Evolutionary conservation across 805 yeast species (phyloP).

Genomic region (Starmerella lactis-condensi): DNA sequence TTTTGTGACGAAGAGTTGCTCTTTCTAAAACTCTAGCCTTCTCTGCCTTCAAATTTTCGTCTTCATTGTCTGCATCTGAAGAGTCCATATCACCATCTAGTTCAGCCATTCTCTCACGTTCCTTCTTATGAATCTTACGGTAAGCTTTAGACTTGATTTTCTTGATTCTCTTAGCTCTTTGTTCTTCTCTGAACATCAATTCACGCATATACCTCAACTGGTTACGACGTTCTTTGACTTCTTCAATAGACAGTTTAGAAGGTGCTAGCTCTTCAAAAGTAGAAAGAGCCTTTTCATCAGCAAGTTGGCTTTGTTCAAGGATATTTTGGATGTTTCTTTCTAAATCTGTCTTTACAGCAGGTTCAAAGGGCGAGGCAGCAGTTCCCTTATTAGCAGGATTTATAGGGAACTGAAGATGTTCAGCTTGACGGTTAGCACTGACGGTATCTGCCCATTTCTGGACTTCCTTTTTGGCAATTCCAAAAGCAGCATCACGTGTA

Average conservation of each 20-base stretch:
- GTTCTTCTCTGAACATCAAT: slow-evolving; percentile 87
- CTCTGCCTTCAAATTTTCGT: slow-evolving; percentile 43
- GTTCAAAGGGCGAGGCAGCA: slow-evolving; percentile 37
- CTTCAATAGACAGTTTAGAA: slow-evolving; percentile 65
- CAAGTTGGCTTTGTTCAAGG: slow-evolving; percentile 44
- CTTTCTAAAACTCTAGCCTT: slow-evolving; percentile 72
- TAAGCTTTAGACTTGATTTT: slow-evolving; percentile 86
- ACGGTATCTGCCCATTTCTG: slow-evolving; percentile 78
- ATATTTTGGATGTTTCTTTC: slow-evolving; percentile 47
- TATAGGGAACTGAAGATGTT: slow-evolving; percentile 62
- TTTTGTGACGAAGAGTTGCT: slow-evolving; percentile 79
- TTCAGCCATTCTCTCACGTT: slow-evolving; percentile 47
- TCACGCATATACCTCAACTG: slow-evolving; percentile 87
- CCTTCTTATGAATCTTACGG: slow-evolving; percentile 72
- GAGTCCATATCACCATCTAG: slow-evolving; percentile 38
- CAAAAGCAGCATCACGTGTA: slow-evolving; percentile 80
- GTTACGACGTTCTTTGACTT: slow-evolving; percentile 52
- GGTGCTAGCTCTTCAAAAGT: slow-evolving; percentile 73
- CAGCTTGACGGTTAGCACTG: slow-evolving; percentile 61
- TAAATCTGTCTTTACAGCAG: slow-evolving; percentile 29
- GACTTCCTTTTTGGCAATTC: slow-evolving; percentile 69
- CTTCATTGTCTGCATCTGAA: slow-evolving; percentile 31
- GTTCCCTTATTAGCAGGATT: slow-evolving; percentile 27
- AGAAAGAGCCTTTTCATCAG: slow-evolving; percentile 58
- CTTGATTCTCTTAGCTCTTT: slow-evolving; percentile 74